Percentiles rank a stretch among this genome's conserved stretches.
Conservation (phyloP, 2,329 filamentous ascomycete species). For the Pseudogymnoascus sp. region DNA sequence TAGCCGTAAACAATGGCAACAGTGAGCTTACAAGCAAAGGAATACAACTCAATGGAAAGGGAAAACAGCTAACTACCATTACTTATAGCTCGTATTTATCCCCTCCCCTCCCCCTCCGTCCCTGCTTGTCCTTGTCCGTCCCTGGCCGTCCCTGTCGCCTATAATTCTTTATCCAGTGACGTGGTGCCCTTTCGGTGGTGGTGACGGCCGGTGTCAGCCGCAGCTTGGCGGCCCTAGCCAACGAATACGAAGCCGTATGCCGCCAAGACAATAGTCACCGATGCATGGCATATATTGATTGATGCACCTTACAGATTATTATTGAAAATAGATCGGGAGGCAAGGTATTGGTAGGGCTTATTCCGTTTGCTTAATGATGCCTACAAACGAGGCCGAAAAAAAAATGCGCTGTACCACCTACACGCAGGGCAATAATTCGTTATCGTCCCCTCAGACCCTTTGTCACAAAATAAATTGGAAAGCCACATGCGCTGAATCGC, state of each 20-base stretch:
- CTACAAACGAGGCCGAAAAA: neutral
- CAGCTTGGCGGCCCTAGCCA: neutral
- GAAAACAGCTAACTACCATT: neutral
- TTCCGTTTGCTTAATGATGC: neutral
- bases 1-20: neutral
- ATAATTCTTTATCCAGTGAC: neutral
- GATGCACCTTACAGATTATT: neutral
- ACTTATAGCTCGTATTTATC: constrained; percentile 1
- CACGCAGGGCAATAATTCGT: neutral
- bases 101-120: neutral
- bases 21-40: neutral
- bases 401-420: neutral
- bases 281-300: neutral
- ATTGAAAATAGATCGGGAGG: neutral
- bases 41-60: neutral
- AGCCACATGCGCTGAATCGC: neutral
- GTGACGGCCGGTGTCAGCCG: neutral
- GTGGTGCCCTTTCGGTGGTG: neutral
- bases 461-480: neutral
- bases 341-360: neutral
- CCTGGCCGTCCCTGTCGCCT: neutral
- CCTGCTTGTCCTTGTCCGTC: neutral
- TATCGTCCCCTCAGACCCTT: neutral
- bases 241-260: constrained; percentile 6
- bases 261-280: constrained; percentile 2